These are phyloP conservation scores for Sistotremastrum suecicum DNA, from an alignment of 768 basidiomycete species.

Conservation along the genomic window DNA sequence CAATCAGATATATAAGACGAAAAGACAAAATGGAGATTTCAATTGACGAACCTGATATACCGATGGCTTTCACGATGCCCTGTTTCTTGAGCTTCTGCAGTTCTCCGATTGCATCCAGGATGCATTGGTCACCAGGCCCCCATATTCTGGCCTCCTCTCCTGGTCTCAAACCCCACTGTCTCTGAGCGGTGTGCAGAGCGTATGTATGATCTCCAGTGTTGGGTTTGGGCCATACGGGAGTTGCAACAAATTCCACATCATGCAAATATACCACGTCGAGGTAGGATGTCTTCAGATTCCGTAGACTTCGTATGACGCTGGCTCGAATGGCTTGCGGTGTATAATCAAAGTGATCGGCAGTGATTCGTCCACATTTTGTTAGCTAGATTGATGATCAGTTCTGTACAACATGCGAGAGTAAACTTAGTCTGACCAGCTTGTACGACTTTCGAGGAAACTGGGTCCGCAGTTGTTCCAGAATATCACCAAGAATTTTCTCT, in stretches of 20 bases:
- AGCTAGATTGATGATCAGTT: conserved; percentile 30
- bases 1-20: background rate
- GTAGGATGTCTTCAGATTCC: conserved; percentile 59
- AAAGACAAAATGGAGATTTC: background rate
- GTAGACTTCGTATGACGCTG: conserved; percentile 52
- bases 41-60: conserved; percentile 51
- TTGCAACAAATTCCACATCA: conserved; percentile 68
- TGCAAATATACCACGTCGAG: conserved; percentile 75
- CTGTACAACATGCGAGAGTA: background rate
- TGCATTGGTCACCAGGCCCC: conserved; percentile 57
- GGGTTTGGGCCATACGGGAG: conserved; percentile 29
- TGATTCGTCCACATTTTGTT: conserved; percentile 66
- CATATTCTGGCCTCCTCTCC: conserved; percentile 42
- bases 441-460: conserved; percentile 75
- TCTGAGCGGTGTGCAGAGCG: conserved; percentile 40
- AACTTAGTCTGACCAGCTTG: conserved; percentile 35
- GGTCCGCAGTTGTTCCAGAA: conserved; percentile 37
- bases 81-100: conserved; percentile 56
- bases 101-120: conserved; percentile 55
- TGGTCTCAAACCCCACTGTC: conserved; percentile 47
- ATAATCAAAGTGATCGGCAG: conserved; percentile 53
- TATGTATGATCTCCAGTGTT: conserved; percentile 38
- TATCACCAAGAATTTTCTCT: conserved; percentile 61
- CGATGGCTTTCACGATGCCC: conserved; percentile 59
- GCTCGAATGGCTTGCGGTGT: conserved; percentile 46